A percentile compares a stretch with the other conserved stretches of the same genome.
phyloP scores from a whole-genome alignment of 2,329 filamentous ascomycete genomes.

The Cercospora sesami region DNA sequence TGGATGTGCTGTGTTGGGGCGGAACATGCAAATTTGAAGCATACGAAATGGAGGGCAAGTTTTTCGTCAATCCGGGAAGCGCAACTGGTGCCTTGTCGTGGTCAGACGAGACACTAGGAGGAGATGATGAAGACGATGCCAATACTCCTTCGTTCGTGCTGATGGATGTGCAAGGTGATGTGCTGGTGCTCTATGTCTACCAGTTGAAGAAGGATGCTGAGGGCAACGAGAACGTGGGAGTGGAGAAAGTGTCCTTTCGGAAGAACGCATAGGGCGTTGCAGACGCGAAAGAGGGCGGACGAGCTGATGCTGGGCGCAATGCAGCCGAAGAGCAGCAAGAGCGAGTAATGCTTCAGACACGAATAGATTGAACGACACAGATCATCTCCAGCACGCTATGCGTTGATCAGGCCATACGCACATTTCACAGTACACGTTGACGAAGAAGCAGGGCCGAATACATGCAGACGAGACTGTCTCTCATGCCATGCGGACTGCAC shows the following conservation, averaged over 20 bases:
- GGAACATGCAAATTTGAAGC: conserved; percentile 70
- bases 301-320: conserved; percentile 18
- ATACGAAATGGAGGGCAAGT: conserved; percentile 70
- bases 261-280: conserved; percentile 42
- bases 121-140: conserved; percentile 56
- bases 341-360: background rate
- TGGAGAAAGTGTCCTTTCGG: conserved; percentile 58
- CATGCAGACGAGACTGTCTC: background rate
- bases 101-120: conserved; percentile 44
- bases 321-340: background rate
- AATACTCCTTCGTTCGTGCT: conserved; percentile 89
- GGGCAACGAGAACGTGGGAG: conserved; percentile 55
- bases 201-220: conserved; percentile 55
- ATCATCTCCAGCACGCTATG: background rate
- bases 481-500: background rate
- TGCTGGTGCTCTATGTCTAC: conserved; percentile 92
- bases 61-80: conserved; percentile 69
- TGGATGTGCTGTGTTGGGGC: conserved; percentile 68
- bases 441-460: background rate
- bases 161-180: conserved; percentile 98
- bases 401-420: background rate
- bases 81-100: conserved; percentile 66
- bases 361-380: background rate
- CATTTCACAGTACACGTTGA: background rate
- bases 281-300: conserved; percentile 18